phyloP scores from a whole-genome alignment of 306 rosid genomes.

The Lagenaria siceraria region DNA sequence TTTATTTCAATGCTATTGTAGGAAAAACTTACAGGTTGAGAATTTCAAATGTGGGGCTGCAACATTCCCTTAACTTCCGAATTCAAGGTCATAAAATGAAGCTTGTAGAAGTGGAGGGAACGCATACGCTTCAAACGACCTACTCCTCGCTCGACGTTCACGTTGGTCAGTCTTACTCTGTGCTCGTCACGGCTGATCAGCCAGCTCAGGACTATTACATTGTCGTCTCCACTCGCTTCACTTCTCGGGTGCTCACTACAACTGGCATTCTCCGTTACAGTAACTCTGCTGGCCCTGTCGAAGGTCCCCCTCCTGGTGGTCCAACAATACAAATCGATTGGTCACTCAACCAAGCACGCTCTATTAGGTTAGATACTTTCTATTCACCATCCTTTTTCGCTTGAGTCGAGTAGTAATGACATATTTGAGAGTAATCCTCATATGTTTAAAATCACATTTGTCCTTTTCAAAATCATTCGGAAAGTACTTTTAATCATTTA shows the following conservation, averaged over 20 bases:
- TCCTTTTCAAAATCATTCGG: no score
- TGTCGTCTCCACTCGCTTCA: constrained; percentile 69
- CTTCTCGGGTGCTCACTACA: constrained; percentile 42
- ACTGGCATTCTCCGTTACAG: constrained; percentile 66
- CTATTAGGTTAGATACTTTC: constrained; percentile 48
- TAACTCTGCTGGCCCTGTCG: constrained; percentile 65
- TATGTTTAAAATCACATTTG: no score
- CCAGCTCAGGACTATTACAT: constrained; percentile 73
- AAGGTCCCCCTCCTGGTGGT: constrained; percentile 90
- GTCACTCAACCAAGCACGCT: constrained; percentile 98
- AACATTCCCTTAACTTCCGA: constrained; percentile 85
- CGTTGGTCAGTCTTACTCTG: constrained; percentile 86
- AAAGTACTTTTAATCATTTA: no score
- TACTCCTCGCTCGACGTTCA: constrained; percentile 90
- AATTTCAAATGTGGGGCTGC: constrained; percentile 85
- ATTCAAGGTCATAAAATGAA: constrained; percentile 76
- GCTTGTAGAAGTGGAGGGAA: constrained; percentile 94
- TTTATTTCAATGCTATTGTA: constrained; percentile 12
- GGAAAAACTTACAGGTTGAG: constrained; percentile 91
- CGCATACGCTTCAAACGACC: constrained; percentile 82
- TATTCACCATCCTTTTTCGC: not conserved
- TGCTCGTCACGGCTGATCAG: constrained; percentile 75
- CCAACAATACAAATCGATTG: constrained; percentile 91
- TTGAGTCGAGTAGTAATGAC: not conserved
- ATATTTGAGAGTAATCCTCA: no score